phyloP scores from a whole-genome alignment of 192 early-diverging fungal genomes.

The Gaertneriomyces sp. region DNA sequence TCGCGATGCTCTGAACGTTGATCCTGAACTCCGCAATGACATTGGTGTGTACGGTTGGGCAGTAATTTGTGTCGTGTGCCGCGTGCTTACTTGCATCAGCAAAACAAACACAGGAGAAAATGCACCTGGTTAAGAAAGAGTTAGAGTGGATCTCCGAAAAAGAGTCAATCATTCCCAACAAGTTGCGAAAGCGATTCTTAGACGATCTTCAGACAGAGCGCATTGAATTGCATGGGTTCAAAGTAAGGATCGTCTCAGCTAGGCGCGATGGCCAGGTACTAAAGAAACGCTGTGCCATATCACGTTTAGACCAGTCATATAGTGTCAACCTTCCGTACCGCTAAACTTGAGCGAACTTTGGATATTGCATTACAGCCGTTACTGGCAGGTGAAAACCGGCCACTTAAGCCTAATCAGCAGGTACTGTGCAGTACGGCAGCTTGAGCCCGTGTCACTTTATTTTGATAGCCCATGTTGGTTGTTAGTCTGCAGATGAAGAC shows the following conservation, averaged over 20 bases:
- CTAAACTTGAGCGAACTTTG: conserved; percentile 38
- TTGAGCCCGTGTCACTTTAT: too few relatives aligned
- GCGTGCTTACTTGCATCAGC: conserved; percentile 16
- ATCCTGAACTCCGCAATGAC: conserved; percentile 45
- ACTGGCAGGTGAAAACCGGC: conserved; percentile 9
- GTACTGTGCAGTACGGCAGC: too few relatives aligned
- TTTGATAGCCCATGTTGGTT: too few relatives aligned
- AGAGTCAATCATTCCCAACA: conserved; percentile 49
- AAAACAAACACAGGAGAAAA: conserved; percentile 39
- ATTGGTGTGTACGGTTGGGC: conserved; percentile 31
- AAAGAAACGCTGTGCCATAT: too few relatives aligned
- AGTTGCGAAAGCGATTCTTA: conserved; percentile 54
- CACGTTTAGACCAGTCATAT: conserved; percentile 6
- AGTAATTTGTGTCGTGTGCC: neutral
- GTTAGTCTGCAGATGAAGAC: too few relatives aligned
- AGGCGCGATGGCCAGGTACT: too few relatives aligned
- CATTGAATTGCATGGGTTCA: conserved; percentile 44
- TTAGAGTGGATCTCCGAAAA: conserved; percentile 57
- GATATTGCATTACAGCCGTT: conserved; percentile 34
- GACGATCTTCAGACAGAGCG: conserved; percentile 49
- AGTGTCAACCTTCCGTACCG: conserved; percentile 54
- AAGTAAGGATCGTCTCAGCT: conserved; percentile 10
- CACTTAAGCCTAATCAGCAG: neutral
- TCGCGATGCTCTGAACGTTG: conserved; percentile 35
- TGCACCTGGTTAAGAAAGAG: conserved; percentile 46